These are phyloP conservation scores for Tulasnella sp. DNA, from an alignment of 768 basidiomycete genomes.

Conservation along the genomic window DNA sequence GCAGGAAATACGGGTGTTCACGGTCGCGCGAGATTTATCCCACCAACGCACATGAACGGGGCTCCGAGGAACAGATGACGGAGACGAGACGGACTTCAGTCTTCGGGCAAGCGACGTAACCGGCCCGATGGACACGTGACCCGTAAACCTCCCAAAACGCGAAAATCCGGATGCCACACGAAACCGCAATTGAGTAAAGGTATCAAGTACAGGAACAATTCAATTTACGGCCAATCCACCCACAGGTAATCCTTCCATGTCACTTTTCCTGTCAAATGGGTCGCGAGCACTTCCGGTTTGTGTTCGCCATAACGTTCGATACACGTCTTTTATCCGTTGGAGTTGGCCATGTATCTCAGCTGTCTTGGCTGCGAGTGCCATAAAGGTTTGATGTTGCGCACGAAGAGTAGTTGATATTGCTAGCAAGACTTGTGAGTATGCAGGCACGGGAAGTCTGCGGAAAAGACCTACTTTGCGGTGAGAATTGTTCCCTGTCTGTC, in stretches of 20 bases:
- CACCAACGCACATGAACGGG: no score
- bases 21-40: no score
- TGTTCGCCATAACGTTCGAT: conserved; percentile 66
- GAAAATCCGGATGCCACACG: no score
- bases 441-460: not conserved
- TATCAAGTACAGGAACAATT: not conserved
- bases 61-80: no score
- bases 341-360: conserved; percentile 61
- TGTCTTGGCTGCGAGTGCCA: conserved; percentile 63
- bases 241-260: not conserved
- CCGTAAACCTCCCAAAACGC: no score
- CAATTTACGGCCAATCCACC: not conserved
- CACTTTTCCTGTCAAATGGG: conserved; percentile 40
- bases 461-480: conserved; percentile 52
- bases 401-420: conserved; percentile 66
- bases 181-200: no score
- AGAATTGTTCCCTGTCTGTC: conserved; percentile 46
- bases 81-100: no score
- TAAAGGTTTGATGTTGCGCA: conserved; percentile 65
- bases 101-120: no score
- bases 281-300: conserved; percentile 75
- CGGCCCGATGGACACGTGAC: no score
- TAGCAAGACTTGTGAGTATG: conserved; percentile 22
- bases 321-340: conserved; percentile 60
- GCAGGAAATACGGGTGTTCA: no score